A percentile compares a stretch with the other conserved stretches of the same genome.
phyloP scores from a whole-genome alignment of 768 basidiomycete genomes.

The Naganishia vishniacii region DNA sequence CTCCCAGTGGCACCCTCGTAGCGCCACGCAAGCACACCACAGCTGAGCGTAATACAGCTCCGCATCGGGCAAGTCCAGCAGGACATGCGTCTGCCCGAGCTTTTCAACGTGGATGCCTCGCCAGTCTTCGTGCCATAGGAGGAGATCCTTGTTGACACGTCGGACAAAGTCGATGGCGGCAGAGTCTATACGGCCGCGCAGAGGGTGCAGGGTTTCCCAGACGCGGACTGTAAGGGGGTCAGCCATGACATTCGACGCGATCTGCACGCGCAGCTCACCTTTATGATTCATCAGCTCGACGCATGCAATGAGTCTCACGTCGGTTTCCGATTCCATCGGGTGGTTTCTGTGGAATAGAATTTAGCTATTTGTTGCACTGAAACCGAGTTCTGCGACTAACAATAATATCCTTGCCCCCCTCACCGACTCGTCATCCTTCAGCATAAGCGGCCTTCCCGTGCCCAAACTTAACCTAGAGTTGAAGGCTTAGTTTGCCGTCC shows the following conservation, averaged over 20 bases:
- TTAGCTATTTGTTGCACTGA: neutral
- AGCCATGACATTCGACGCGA: neutral
- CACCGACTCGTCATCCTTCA: slow-evolving; percentile 83
- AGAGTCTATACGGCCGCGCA: slow-evolving; percentile 79
- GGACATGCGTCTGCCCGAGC: slow-evolving; percentile 70
- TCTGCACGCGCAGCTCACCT: slow-evolving; percentile 53
- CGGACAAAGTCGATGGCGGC: slow-evolving; percentile 80
- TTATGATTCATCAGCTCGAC: slow-evolving; percentile 88
- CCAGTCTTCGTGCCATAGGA: slow-evolving; percentile 86
- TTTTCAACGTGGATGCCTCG: slow-evolving; percentile 71
- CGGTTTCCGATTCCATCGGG: slow-evolving; percentile 81
- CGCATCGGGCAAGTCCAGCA: slow-evolving; percentile 78
- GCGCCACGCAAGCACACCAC: slow-evolving; percentile 87
- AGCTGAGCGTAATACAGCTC: slow-evolving; percentile 90
- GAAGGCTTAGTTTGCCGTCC: too few relatives aligned
- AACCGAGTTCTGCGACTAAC: slow-evolving; percentile 28
- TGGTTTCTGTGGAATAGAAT: slow-evolving; percentile 52
- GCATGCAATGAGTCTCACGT: slow-evolving; percentile 77
- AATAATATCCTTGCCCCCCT: slow-evolving; percentile 75
- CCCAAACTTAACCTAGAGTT: slow-evolving; percentile 74
- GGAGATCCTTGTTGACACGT: slow-evolving; percentile 75
- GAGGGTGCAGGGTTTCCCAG: slow-evolving; percentile 77
- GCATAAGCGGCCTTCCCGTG: slow-evolving; percentile 80
- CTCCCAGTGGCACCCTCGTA: slow-evolving; percentile 89
- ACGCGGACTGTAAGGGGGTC: slow-evolving; percentile 65